Evolutionary conservation across 1,284 basidiomycete genomes (phyloP).

Genomic region (Phellopilus nigrolimitatus): DNA sequence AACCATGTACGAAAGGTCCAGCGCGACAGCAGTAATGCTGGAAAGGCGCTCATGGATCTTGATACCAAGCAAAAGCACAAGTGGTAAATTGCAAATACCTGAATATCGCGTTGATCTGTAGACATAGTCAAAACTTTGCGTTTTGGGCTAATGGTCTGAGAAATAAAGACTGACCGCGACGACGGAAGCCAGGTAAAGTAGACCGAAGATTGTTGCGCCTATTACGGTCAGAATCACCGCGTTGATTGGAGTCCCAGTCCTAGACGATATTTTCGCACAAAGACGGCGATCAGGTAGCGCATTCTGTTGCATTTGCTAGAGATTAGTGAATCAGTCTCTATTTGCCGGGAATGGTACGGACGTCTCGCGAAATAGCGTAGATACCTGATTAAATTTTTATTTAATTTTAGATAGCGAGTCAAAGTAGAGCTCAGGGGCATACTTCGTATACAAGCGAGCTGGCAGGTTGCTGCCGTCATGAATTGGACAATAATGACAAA

Average conservation of each 20-base stretch:
- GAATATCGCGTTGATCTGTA: conserved; percentile 24
- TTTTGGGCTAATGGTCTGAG: neutral
- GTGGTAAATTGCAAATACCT: conserved; percentile 10
- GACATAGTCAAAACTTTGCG: neutral
- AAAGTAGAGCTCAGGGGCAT: conserved; percentile 1
- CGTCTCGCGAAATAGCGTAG: conserved; percentile 24
- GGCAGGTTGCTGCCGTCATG: conserved; percentile 23
- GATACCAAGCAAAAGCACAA: no score
- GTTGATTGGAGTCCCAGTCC: conserved; percentile 23
- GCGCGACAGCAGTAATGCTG: conserved; percentile 24
- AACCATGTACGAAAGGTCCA: conserved; percentile 23
- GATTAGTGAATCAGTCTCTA: neutral
- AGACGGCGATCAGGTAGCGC: conserved; percentile 22
- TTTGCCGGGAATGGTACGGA: conserved; percentile 1
- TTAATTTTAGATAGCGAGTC: neutral
- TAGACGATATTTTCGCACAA: conserved; percentile 21
- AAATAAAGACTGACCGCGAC: conserved; percentile 20
- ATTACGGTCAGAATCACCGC: conserved; percentile 24
- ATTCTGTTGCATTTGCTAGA: conserved; percentile 16
- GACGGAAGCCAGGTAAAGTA: conserved; percentile 24
- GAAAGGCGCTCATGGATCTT: no score
- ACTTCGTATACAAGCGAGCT: conserved; percentile 24
- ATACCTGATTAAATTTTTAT: conserved; percentile 12
- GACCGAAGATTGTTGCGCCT: conserved; percentile 24
- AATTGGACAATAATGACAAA: conserved; percentile 24